Conservation (phyloP, 2,329 filamentous ascomycete species). For the Pseudogymnoascus sp. region DNA sequence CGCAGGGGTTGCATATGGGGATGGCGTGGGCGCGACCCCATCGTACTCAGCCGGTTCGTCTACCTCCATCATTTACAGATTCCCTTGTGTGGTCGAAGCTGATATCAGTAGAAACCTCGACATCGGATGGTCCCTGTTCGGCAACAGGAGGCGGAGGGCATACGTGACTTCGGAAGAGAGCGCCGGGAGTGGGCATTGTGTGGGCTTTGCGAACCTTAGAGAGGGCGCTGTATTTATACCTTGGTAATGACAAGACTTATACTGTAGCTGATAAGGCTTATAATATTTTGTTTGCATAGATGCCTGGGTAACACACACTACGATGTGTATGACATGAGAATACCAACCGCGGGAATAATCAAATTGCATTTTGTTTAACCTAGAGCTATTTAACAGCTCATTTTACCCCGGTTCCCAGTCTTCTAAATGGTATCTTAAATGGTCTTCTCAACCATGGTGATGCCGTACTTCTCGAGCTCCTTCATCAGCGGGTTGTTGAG, state of each 20-base stretch:
- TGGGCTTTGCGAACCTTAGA: background rate
- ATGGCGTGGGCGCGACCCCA: background rate
- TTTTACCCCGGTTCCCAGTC: background rate
- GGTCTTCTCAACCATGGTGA: conserved; percentile 65
- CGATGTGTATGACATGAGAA: background rate
- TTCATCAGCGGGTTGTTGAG: conserved; percentile 68
- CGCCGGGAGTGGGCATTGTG: background rate
- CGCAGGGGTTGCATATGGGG: background rate
- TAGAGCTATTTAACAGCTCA: background rate
- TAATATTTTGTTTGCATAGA: background rate
- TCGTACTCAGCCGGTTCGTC: background rate
- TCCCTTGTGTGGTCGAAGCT: background rate
- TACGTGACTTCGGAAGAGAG: background rate
- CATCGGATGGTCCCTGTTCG: background rate
- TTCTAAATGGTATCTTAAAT: conserved; percentile 24
- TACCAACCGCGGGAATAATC: background rate
- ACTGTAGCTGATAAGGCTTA: background rate
- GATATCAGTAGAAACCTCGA: background rate
- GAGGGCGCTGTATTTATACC: background rate
- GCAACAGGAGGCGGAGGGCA: background rate
- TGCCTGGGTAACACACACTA: background rate
- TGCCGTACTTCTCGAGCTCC: conserved; percentile 70
- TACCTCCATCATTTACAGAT: background rate
- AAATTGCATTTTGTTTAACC: conserved; percentile 4
- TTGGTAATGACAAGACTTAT: background rate